phyloP scores from a whole-genome alignment of 768 basidiomycete species.

The Lactarius hatsudake region DNA sequence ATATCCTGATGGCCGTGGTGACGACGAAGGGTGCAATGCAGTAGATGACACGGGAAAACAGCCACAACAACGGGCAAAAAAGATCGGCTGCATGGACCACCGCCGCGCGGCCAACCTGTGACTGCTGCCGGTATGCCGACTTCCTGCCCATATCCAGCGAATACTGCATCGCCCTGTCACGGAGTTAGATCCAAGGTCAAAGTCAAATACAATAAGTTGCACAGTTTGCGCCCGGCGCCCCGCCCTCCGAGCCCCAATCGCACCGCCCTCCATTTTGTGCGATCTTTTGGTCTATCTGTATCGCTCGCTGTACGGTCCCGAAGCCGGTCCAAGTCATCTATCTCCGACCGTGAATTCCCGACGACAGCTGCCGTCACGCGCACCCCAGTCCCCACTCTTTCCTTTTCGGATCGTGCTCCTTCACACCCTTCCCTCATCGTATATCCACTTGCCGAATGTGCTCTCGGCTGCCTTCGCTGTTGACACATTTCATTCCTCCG shows the following conservation, averaged over 20 bases:
- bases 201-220: too few species aligned
- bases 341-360: conserved; percentile 20
- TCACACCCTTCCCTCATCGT: conserved; percentile 4
- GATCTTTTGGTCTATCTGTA: not conserved
- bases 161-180: conserved; percentile 14
- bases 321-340: conserved; percentile 10
- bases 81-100: conserved; percentile 3
- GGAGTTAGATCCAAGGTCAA: conserved; percentile 14
- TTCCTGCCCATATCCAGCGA: conserved; percentile 24
- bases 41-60: not conserved
- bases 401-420: conserved; percentile 8
- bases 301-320: not conserved
- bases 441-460: conserved; percentile 15
- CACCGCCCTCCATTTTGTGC: not conserved
- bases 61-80: conserved; percentile 4
- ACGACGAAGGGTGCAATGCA: not conserved
- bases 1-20: conserved; percentile 1
- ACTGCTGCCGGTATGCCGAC: conserved; percentile 25
- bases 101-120: conserved; percentile 7
- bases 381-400: conserved; percentile 3
- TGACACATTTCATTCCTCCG: conserved; percentile 15
- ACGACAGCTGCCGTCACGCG: conserved; percentile 25
- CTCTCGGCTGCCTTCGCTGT: not conserved
- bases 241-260: not conserved
- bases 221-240: not conserved